Conservation (phyloP, 2,329 filamentous ascomycete genomes). For the Tolypocladium nubicola region DNA sequence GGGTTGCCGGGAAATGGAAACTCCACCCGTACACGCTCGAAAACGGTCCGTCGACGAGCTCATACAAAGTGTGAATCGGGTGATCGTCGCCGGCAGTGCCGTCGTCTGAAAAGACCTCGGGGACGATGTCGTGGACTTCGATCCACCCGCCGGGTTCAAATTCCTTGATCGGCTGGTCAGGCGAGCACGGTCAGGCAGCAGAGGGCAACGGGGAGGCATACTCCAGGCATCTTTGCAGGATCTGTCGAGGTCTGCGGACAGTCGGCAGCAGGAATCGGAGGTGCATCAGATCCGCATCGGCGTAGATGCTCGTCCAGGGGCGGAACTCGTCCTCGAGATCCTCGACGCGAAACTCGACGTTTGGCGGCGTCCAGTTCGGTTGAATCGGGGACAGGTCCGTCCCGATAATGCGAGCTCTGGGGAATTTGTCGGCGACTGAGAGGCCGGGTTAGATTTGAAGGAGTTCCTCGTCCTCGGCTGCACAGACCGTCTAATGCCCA, state of each 20-base stretch:
- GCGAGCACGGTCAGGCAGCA: background rate
- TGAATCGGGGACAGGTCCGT: slow-evolving; percentile 34
- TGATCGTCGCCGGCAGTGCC: slow-evolving; percentile 15
- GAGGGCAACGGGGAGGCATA: slow-evolving; percentile 6
- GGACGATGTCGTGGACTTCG: slow-evolving; percentile 25
- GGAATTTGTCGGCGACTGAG: slow-evolving; percentile 33
- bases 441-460: slow-evolving; percentile 3
- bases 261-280: slow-evolving; percentile 38
- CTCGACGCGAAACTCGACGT: slow-evolving; percentile 38
- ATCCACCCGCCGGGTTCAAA: slow-evolving; percentile 28
- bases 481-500: slow-evolving; percentile 44
- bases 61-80: slow-evolving; percentile 21
- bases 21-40: slow-evolving; percentile 23
- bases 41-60: slow-evolving; percentile 20
- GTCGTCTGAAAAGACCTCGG: slow-evolving; percentile 21
- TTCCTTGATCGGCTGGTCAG: slow-evolving; percentile 13
- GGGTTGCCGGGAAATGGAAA: slow-evolving; percentile 14
- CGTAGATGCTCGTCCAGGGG: slow-evolving; percentile 24
- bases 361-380: slow-evolving; percentile 39
- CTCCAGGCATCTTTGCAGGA: slow-evolving; percentile 37
- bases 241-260: slow-evolving; percentile 36
- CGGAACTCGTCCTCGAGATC: slow-evolving; percentile 24
- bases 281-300: slow-evolving; percentile 41
- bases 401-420: slow-evolving; percentile 34
- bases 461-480: background rate